Conservation (phyloP, 2,329 filamentous ascomycete genomes). For the Fusarium oxysporum region DNA sequence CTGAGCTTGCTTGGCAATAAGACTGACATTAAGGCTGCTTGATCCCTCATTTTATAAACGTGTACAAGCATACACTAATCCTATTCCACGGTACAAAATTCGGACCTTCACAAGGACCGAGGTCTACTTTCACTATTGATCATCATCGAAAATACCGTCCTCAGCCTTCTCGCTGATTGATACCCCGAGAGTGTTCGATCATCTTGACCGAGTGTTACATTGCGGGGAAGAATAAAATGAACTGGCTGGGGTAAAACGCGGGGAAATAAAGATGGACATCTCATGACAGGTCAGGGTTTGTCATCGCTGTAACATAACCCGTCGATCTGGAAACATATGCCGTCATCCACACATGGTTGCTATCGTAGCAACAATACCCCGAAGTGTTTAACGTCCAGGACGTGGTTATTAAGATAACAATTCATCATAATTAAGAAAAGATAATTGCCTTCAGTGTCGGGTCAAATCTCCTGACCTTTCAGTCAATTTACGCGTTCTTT, state of each 20-base stretch:
- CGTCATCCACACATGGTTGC: too few species aligned
- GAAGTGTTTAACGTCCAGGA: background rate
- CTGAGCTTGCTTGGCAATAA: background rate
- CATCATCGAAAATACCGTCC: background rate
- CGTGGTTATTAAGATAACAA: too few species aligned
- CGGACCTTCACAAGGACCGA: background rate
- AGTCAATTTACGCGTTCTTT: background rate
- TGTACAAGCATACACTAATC: accelerated
- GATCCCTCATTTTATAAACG: background rate
- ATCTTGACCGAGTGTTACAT: background rate
- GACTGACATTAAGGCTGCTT: accelerated
- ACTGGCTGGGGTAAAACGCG: background rate
- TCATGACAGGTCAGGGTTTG: background rate
- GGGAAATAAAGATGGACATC: background rate
- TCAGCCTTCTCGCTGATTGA: background rate
- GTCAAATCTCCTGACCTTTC: accelerated
- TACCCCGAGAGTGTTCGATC: background rate
- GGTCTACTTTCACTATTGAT: background rate
- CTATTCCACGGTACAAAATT: background rate
- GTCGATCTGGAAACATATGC: background rate
- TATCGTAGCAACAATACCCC: background rate
- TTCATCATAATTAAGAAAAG: too few species aligned
- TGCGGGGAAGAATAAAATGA: background rate
- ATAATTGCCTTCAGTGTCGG: accelerated
- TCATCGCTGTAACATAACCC: background rate